A percentile compares a stretch with the other conserved stretches of the same genome.
Conservation (phyloP, 352 stramenopile genomes). For the Achlya hypogyna region DNA sequence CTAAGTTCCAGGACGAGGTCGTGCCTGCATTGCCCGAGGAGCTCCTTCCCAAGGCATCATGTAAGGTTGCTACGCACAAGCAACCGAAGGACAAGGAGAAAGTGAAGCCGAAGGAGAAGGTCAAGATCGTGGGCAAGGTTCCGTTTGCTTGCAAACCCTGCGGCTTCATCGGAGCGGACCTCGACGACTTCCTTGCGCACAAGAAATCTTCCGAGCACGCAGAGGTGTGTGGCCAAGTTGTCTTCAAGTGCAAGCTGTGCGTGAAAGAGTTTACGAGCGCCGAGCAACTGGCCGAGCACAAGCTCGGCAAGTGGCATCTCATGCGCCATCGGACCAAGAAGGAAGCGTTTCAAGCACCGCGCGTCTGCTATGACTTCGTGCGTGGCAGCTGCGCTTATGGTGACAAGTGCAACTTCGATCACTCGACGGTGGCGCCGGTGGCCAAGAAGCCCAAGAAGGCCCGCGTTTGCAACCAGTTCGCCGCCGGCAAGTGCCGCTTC, state of each 20-base stretch:
- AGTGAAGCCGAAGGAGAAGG: constrained; percentile 19
- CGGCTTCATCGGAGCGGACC: constrained; percentile 59
- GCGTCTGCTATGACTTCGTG: constrained; percentile 79
- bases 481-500: constrained; percentile 45
- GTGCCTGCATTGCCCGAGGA: constrained; percentile 51
- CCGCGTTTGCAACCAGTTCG: constrained; percentile 48
- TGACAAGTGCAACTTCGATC: constrained; percentile 60
- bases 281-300: constrained; percentile 64
- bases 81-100: constrained; percentile 19
- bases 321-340: constrained; percentile 61
- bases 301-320: constrained; percentile 74
- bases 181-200: constrained; percentile 57
- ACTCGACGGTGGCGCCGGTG: constrained; percentile 59
- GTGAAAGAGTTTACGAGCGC: constrained; percentile 73
- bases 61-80: constrained; percentile 24
- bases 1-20: constrained; percentile 48
- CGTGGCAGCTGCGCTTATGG: constrained; percentile 56
- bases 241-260: constrained; percentile 48
- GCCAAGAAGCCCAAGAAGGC: constrained; percentile 44
- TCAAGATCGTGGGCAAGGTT: constrained; percentile 31
- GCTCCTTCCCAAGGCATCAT: constrained; percentile 32
- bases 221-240: constrained; percentile 27
- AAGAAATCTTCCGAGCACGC: constrained; percentile 38
- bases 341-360: constrained; percentile 43
- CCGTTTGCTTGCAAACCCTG: constrained; percentile 78